These are phyloP conservation scores for Akanthomyces muscarius DNA, from an alignment of 2,329 filamentous ascomycete genomes.

Conservation along the genomic window DNA sequence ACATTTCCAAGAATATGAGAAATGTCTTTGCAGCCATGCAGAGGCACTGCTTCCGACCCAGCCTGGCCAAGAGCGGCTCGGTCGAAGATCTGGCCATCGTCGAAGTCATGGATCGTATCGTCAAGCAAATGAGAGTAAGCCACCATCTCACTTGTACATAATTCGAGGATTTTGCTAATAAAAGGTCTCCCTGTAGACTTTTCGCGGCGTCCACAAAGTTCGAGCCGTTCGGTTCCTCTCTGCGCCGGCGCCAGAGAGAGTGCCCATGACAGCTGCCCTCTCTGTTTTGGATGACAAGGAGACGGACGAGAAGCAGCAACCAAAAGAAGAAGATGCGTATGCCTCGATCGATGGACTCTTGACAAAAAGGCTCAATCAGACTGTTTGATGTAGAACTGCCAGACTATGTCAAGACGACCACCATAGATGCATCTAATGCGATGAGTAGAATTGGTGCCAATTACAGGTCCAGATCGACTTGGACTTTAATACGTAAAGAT, in stretches of 20 bases:
- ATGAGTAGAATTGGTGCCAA: no score
- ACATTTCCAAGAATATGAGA: constrained; percentile 9
- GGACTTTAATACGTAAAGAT: not conserved
- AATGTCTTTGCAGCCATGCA: not conserved
- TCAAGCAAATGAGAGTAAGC: constrained; percentile 11
- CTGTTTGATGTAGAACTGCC: not conserved
- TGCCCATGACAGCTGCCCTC: constrained; percentile 8
- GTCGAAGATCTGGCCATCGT: not conserved
- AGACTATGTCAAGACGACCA: not conserved
- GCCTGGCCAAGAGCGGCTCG: not conserved
- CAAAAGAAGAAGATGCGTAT: not conserved
- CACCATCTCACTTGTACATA: no score
- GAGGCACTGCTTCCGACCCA: not conserved
- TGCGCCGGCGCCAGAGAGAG: constrained; percentile 4
- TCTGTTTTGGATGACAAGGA: not conserved
- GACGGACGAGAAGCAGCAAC: not conserved
- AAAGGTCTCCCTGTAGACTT: not conserved
- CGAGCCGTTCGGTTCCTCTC: constrained; percentile 7
- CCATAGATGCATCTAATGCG: not conserved
- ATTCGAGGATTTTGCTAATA: not conserved
- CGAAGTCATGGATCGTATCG: constrained; percentile 9
- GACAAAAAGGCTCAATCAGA: constrained; percentile 4
- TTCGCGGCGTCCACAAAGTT: constrained; percentile 11
- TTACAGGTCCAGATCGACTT: not conserved
- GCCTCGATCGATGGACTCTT: constrained; percentile 5